Base-by-base conservation (phyloP, 2,329 filamentous ascomycete species). In the Phaeosphaeriaceae sp. region DNA sequence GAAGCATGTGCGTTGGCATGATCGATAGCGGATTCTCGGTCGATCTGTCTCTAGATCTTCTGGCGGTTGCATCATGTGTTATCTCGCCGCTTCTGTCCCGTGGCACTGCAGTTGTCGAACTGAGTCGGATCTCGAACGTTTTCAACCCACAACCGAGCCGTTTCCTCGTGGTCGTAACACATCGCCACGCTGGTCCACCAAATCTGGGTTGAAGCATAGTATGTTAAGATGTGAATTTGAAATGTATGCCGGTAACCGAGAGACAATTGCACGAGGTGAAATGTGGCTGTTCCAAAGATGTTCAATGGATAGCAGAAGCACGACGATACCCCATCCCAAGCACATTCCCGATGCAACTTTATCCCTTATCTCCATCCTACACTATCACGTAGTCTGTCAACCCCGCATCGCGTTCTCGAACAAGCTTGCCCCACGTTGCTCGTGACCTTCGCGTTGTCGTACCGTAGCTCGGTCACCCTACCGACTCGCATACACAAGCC, bases 1-100 rank as follows among this genome's bases (percentile, higher is more conserved):
- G 51, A 1, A 74, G 63, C 70, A 73, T 74, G 9, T 54, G 49
- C 7, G 66, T 61, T 19, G 72, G 71, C 69, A 74, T 72, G 13
- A 47, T 57, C n/a, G 71, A 59, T 19, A 74, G 48, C 21, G 71
- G 67, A 44, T 60, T 53, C 41, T 64, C 55, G 7, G 50, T 33
- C 36, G 53, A 51, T 36, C 57, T 51, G 27, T 61, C 58, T 13
- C 58, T 54, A 20, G 64, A 49, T 27, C 24, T 53, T 60, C 53
- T 45, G 13, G 49, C 47, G 9, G 42, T 41, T 25, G 48, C 22
- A 36, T 44, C 22, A 15, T 22, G 10, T 21, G 19, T 22, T 15
- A 22, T 22, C 11, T 44, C 24, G 33, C 21, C 19, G 17, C 22
- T 48, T 33, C 60, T 65, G 5, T 50, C 52, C 40, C 54, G 57